Percentiles rank a stretch among this genome's conserved stretches.
These are phyloP conservation scores for Theobroma grandiflorum DNA, from an alignment of 441 rosid species.

Conservation along the genomic window DNA sequence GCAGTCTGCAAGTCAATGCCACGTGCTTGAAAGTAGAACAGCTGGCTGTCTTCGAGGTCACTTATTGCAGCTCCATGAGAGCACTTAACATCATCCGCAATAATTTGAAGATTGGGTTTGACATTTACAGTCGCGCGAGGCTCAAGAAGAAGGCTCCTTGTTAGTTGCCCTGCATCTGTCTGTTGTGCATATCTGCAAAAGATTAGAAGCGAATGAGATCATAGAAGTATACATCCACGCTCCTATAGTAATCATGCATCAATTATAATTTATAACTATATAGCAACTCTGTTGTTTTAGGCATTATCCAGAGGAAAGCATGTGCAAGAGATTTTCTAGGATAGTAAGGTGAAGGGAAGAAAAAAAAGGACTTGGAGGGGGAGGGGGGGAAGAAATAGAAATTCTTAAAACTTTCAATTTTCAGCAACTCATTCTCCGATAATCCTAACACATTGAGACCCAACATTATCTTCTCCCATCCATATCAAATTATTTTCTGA, in stretches of 20 bases:
- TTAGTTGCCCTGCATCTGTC: constrained; percentile 86
- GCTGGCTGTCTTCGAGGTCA: constrained; percentile 86
- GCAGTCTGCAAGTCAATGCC: constrained; percentile 80
- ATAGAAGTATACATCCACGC: not conserved
- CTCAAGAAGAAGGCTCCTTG: constrained; percentile 82
- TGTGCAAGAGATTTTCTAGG: not conserved
- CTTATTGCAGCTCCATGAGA: constrained; percentile 97
- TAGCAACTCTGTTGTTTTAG: not conserved
- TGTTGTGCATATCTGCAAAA: constrained; percentile 80
- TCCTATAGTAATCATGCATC: not conserved
- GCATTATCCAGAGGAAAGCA: not conserved
- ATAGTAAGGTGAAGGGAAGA: not conserved
- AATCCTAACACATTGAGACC: not conserved
- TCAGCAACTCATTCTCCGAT: not conserved
- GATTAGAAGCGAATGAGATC: not conserved
- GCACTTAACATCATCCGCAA: constrained; percentile 90
- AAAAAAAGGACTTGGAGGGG: not conserved
- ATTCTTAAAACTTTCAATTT: not conserved
- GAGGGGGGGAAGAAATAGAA: not conserved
- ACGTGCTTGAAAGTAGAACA: constrained; percentile 88
- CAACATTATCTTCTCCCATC: not conserved
- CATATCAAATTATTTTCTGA: not conserved
- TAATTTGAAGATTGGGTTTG: constrained; percentile 93
- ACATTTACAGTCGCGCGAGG: constrained; percentile 85
- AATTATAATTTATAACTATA: not conserved